Conservation (phyloP, 1,139 yeast species). For the Yamadazyma epiphylla region DNA sequence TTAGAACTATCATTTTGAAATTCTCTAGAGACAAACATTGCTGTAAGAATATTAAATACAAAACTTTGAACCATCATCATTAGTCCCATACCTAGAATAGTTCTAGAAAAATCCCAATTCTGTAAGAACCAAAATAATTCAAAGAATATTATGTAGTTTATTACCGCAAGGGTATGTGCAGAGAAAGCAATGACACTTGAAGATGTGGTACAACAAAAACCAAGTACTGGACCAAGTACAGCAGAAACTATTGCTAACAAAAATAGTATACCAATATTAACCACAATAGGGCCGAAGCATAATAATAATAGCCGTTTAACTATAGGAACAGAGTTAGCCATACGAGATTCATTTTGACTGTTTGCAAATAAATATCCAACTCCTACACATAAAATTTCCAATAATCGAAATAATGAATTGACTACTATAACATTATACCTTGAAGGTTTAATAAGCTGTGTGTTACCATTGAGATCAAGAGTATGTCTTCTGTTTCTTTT, state of each 20-base stretch:
- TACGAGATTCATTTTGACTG: slow-evolving; percentile 35
- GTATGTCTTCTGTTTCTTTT: slow-evolving; percentile 21
- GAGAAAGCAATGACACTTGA: slow-evolving; percentile 43
- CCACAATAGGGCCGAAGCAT: slow-evolving; percentile 39
- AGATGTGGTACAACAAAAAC: slow-evolving; percentile 27
- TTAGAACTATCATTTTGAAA: slow-evolving; percentile 47
- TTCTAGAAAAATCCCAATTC: slow-evolving; percentile 46
- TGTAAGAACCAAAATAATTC: slow-evolving; percentile 51
- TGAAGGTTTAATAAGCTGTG: slow-evolving; percentile 33
- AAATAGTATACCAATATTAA: slow-evolving; percentile 38
- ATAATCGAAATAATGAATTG: slow-evolving; percentile 26
- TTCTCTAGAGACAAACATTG: slow-evolving; percentile 45
- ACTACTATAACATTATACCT: slow-evolving; percentile 28
- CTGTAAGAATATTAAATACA: slow-evolving; percentile 36
- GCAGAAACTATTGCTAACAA: slow-evolving; percentile 38
- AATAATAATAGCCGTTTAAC: slow-evolving; percentile 18
- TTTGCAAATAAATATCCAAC: slow-evolving; percentile 44
- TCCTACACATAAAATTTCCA: slow-evolving; percentile 24
- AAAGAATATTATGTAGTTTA: slow-evolving; percentile 43
- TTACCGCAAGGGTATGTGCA: slow-evolving; percentile 41
- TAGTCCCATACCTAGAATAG: slow-evolving; percentile 46
- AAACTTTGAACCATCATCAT: slow-evolving; percentile 41
- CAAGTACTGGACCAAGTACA: slow-evolving; percentile 36
- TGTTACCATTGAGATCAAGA: slow-evolving; percentile 9
- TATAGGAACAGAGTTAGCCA: slow-evolving; percentile 20